phyloP scores from a whole-genome alignment of 1,284 basidiomycete genomes.

The Peniophora sp. region DNA sequence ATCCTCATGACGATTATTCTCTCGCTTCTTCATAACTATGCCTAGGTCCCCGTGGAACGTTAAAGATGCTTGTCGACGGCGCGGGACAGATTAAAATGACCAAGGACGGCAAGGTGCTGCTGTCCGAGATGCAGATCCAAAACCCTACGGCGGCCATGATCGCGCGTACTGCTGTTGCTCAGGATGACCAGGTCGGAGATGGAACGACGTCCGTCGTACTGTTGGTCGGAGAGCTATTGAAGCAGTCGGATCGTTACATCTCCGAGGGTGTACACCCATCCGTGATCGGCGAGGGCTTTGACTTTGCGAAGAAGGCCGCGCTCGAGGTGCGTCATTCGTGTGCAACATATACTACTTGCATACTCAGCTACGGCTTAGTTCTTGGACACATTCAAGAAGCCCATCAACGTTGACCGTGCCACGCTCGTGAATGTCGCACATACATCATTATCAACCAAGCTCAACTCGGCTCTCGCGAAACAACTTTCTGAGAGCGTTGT shows the following conservation, averaged over 20 bases:
- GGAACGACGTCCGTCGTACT: slow-evolving; percentile 98
- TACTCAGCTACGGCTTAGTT: slow-evolving; percentile 46
- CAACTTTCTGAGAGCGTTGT: slow-evolving; percentile 90
- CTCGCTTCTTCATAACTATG: slow-evolving; percentile 13
- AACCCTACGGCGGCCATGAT: slow-evolving; percentile 99
- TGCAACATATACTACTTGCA: slow-evolving; percentile 8
- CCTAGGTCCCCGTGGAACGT: slow-evolving; percentile 86
- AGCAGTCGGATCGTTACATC: slow-evolving; percentile 97
- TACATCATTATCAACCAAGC: slow-evolving; percentile 93
- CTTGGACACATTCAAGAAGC: slow-evolving; percentile 84
- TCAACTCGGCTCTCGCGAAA: slow-evolving; percentile 78
- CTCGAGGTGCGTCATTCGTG: slow-evolving; percentile 53
- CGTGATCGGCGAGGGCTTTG: slow-evolving; percentile 92
- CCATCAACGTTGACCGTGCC: slow-evolving; percentile 74
- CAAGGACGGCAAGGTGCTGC: slow-evolving; percentile 97
- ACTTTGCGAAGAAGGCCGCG: slow-evolving; percentile 95
- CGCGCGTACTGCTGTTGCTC: slow-evolving; percentile 94
- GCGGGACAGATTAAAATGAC: slow-evolving; percentile 99
- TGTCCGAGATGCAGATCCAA: slow-evolving; percentile 99
- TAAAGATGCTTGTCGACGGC: slow-evolving; percentile 99
- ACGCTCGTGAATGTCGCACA: slow-evolving; percentile 90
- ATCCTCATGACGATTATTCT: slow-evolving; percentile 10
- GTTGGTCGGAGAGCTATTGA: slow-evolving; percentile 93
- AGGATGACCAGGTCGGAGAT: slow-evolving; percentile 99
- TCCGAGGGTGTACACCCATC: slow-evolving; percentile 98